Conservation (phyloP, 306 rosid species). For the Malus fusca region DNA sequence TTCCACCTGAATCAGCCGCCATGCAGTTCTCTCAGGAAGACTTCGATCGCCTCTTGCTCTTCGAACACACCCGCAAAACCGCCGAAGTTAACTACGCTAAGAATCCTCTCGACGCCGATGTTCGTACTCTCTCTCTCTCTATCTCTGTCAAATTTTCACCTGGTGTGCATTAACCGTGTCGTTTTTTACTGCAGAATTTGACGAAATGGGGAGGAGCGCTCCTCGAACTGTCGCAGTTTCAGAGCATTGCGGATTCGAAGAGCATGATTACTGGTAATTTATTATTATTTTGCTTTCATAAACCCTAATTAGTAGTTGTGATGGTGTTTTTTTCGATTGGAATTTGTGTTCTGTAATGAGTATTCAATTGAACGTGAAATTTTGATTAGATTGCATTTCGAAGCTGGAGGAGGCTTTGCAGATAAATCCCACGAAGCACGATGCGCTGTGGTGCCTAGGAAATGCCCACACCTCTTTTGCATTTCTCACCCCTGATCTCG, state of each 20-base stretch:
- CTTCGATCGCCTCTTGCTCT: slow-evolving; percentile 41
- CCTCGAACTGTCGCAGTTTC: slow-evolving; percentile 66
- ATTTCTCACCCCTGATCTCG: slow-evolving; percentile 49
- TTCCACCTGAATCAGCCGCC: not conserved
- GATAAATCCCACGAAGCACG: slow-evolving; percentile 51
- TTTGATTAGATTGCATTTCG: slow-evolving; percentile 39
- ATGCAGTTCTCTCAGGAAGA: slow-evolving; percentile 68
- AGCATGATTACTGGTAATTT: slow-evolving; percentile 47
- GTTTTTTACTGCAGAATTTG: slow-evolving; percentile 40
- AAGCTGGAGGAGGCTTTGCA: slow-evolving; percentile 74
- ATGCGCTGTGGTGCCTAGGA: slow-evolving; percentile 72
- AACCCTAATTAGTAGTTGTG: not conserved
- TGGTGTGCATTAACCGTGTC: not conserved
- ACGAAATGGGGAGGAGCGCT: slow-evolving; percentile 73
- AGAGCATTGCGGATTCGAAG: slow-evolving; percentile 41
- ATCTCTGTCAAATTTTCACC: not conserved
- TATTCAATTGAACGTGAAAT: not conserved
- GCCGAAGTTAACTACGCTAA: slow-evolving; percentile 51
- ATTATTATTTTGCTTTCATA: not conserved
- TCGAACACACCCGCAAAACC: slow-evolving; percentile 48
- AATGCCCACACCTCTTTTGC: slow-evolving; percentile 57
- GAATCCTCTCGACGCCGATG: slow-evolving; percentile 70
- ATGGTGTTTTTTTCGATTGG: not conserved
- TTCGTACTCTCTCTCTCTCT: slow-evolving; percentile 11
- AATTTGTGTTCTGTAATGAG: not conserved